phyloP scores from a whole-genome alignment of 768 basidiomycete species.

The Dentipellis sp. region DNA sequence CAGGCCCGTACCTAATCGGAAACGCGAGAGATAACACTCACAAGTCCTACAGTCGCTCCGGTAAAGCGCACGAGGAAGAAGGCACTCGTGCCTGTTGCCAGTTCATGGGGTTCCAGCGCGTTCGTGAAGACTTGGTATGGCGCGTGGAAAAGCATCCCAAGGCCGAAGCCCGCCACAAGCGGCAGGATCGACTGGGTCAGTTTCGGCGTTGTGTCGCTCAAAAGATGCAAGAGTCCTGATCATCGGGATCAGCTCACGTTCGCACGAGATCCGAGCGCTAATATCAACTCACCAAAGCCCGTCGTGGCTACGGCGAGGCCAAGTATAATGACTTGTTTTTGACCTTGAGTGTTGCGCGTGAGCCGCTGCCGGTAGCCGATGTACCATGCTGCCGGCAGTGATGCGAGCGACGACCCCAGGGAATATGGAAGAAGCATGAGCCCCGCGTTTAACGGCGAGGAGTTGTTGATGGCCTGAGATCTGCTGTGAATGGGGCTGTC shows the following conservation, averaged over 20 bases:
- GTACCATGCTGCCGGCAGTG: slow-evolving; percentile 81
- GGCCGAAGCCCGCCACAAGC: slow-evolving; percentile 63
- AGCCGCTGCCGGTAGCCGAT: slow-evolving; percentile 58
- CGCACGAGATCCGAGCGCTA: neutral
- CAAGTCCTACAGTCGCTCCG: slow-evolving; percentile 75
- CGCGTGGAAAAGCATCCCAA: slow-evolving; percentile 81
- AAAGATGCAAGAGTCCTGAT: slow-evolving; percentile 56
- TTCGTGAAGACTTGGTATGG: slow-evolving; percentile 75
- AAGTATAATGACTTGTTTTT: slow-evolving; percentile 51
- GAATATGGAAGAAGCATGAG: slow-evolving; percentile 75
- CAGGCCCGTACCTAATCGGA: slow-evolving; percentile 1
- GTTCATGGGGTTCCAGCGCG: slow-evolving; percentile 52
- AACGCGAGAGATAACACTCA: slow-evolving; percentile 26
- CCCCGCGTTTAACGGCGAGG: slow-evolving; percentile 65
- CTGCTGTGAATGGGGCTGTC: no score
- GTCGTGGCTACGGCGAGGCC: slow-evolving; percentile 59
- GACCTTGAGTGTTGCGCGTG: slow-evolving; percentile 48
- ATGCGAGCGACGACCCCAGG: slow-evolving; percentile 75
- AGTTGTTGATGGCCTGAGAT: slow-evolving; percentile 56
- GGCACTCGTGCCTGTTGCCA: slow-evolving; percentile 75
- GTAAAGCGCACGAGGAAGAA: slow-evolving; percentile 86
- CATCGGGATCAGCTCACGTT: slow-evolving; percentile 2
- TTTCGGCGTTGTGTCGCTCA: slow-evolving; percentile 42
- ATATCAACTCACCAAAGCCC: slow-evolving; percentile 54
- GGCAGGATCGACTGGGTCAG: slow-evolving; percentile 47